Conservation (phyloP, 176 grass and related monocot genomes). For the Zea mays region Zm-B73-REFERENCE-NAM-5.0 NC_050103.1:121543501-121544000, state of each 20-base stretch:
- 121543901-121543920: slow-evolving; percentile 18
- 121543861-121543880: neutral
- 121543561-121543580: too few relatives aligned
- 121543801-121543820: slow-evolving; percentile 30
- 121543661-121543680: slow-evolving; percentile 20
- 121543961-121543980: slow-evolving; percentile 9
- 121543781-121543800: slow-evolving; percentile 85
- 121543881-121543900: neutral
- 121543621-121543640: too few relatives aligned
- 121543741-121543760: slow-evolving; percentile 90
- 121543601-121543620: too few relatives aligned
- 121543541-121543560: too few relatives aligned
- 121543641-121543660: slow-evolving; percentile 9
- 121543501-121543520: too few relatives aligned
- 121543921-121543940: slow-evolving; percentile 20
- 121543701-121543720: slow-evolving; percentile 37
- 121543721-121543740: slow-evolving; percentile 95
- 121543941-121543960: neutral
- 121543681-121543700: slow-evolving; percentile 24
- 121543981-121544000: slow-evolving; percentile 5
- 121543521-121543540: too few relatives aligned
- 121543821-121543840: neutral
- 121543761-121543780: slow-evolving; percentile 95
- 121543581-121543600: too few relatives aligned
- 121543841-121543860: neutral